Evolutionary conservation across 768 basidiomycete genomes (phyloP).

Genomic region (Hypsizygus marmoreus): DNA sequence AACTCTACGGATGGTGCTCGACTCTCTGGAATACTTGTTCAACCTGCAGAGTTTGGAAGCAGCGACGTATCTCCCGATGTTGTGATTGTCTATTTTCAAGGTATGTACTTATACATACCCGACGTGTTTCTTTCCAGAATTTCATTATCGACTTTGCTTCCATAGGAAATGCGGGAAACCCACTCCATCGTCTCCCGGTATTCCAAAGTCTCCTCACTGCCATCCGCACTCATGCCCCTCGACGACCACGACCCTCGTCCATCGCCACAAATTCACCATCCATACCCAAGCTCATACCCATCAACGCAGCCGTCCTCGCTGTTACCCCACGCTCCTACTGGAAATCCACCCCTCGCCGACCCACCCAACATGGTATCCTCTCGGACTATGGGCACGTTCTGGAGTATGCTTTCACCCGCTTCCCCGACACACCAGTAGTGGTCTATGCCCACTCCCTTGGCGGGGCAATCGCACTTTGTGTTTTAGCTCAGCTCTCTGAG

Average conservation of each 20-base stretch:
- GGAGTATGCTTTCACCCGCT: constrained; percentile 30
- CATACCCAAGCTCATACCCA: too few relatives aligned
- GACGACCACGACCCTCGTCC: too few relatives aligned
- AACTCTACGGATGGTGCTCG: too few relatives aligned
- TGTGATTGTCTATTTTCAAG: constrained; percentile 27
- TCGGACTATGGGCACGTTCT: constrained; percentile 41
- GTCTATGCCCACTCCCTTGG: constrained; percentile 54
- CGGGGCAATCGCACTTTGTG: constrained; percentile 42
- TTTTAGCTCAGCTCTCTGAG: constrained; percentile 28
- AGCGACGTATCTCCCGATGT: too few relatives aligned
- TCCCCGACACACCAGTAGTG: constrained; percentile 33
- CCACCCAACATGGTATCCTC: constrained; percentile 40
- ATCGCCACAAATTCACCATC: too few relatives aligned
- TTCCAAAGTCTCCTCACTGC: constrained; percentile 29
- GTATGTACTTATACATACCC: too few relatives aligned
- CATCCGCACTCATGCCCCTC: background rate
- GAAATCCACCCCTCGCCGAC: constrained; percentile 40
- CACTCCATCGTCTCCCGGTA: constrained; percentile 44
- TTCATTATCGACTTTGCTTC: constrained; percentile 18
- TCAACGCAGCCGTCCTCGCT: constrained; percentile 39
- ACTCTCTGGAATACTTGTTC: too few relatives aligned
- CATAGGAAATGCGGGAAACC: constrained; percentile 54
- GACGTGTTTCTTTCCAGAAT: background rate
- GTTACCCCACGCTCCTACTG: constrained; percentile 53
- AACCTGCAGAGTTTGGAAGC: too few relatives aligned